Conservation (phyloP, 2,329 filamentous ascomycete genomes). For the Claviceps spartinae region DNA sequence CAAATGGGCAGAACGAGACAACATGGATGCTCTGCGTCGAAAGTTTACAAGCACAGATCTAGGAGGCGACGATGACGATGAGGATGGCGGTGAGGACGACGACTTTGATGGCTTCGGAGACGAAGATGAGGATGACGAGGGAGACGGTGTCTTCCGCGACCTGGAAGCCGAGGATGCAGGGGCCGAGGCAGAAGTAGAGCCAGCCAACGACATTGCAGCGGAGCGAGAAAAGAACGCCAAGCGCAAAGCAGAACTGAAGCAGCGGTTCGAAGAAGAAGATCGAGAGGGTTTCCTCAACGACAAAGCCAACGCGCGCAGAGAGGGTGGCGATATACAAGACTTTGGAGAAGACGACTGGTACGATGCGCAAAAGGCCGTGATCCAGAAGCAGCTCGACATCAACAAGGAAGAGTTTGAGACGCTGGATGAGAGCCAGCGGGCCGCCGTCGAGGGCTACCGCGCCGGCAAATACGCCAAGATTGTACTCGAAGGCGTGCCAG, state of each 20-base stretch:
- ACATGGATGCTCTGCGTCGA: conserved; percentile 58
- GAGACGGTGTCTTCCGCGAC: conserved; percentile 75
- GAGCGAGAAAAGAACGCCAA: conserved; percentile 85
- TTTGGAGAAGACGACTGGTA: conserved; percentile 99
- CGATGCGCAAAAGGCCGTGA: conserved; percentile 83
- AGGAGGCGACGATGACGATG: conserved; percentile 18
- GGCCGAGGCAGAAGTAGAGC: conserved; percentile 26
- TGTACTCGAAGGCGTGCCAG: conserved; percentile 76
- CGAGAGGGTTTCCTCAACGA: conserved; percentile 90
- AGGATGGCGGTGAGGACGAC: conserved; percentile 37
- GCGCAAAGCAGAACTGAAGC: conserved; percentile 84
- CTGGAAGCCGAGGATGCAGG: conserved; percentile 43
- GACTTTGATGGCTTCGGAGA: conserved; percentile 39
- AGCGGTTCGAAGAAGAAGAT: conserved; percentile 95
- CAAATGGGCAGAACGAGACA: conserved; percentile 74
- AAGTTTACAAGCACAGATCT: conserved; percentile 63
- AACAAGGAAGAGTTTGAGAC: conserved; percentile 87
- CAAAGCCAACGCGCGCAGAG: conserved; percentile 61
- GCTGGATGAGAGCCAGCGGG: conserved; percentile 71
- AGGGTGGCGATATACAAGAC: conserved; percentile 56
- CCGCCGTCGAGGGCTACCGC: conserved; percentile 76
- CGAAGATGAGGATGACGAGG: conserved; percentile 53
- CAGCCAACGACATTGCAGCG: conserved; percentile 52
- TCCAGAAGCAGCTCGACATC: conserved; percentile 93
- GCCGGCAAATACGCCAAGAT: conserved; percentile 90